Conservation (phyloP, 192 early-diverging fungal genomes). For the Entomortierella parvispora region DNA sequence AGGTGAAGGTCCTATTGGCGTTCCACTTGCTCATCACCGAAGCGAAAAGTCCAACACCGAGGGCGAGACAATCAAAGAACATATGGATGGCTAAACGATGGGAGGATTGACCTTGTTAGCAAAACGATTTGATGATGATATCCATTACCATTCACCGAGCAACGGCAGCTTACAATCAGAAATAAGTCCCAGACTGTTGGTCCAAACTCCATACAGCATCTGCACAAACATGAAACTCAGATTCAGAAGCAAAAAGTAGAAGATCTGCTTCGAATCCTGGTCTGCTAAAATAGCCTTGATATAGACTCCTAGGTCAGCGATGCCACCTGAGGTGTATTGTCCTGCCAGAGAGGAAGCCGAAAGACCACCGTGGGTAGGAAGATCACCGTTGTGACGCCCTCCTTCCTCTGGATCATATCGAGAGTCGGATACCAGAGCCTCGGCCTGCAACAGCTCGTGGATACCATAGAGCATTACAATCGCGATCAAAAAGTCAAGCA, state of each 20-base stretch:
- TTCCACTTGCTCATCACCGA: conserved; percentile 93
- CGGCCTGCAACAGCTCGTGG: conserved; percentile 43
- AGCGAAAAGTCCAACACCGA: conserved; percentile 88
- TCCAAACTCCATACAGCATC: conserved; percentile 79
- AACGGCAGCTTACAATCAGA: conserved; percentile 73
- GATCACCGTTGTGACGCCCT: conserved; percentile 32
- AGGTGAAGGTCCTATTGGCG: conserved; percentile 79
- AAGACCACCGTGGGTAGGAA: conserved; percentile 49
- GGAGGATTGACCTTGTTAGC: background rate
- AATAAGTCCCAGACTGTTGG: conserved; percentile 89
- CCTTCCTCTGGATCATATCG: conserved; percentile 45
- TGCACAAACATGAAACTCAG: conserved; percentile 94
- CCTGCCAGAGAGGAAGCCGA: background rate
- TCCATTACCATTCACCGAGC: background rate
- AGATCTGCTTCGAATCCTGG: conserved; percentile 89
- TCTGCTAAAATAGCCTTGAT: conserved; percentile 68
- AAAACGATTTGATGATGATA: background rate
- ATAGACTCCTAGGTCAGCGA: conserved; percentile 45
- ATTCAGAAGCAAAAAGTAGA: conserved; percentile 93
- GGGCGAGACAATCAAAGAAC: conserved; percentile 95
- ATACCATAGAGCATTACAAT: conserved; percentile 52
- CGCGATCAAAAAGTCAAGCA: conserved; percentile 48
- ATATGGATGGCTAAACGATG: conserved; percentile 87
- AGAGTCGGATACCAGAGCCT: conserved; percentile 26
- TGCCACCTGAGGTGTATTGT: conserved; percentile 20